These are phyloP conservation scores for Aureobasidium sp. DNA, from an alignment of 2,329 filamentous ascomycete species.

Conservation along the genomic window DNA sequence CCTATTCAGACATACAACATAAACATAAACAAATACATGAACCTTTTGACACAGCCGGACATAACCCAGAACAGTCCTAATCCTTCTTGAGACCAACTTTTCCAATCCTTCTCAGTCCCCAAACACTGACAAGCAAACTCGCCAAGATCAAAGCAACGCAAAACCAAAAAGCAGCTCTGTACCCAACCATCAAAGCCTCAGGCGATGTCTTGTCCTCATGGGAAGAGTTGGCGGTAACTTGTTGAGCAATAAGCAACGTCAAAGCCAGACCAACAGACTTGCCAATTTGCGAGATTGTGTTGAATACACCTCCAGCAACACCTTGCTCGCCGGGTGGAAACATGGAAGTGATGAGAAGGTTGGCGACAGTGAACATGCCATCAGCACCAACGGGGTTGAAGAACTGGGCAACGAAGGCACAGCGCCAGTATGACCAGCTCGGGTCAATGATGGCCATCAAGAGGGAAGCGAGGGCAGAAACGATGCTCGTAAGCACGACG, in stretches of 20 bases:
- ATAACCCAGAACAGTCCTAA: constrained; percentile 11
- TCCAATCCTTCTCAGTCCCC: constrained; percentile 35
- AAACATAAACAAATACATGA: too few species aligned
- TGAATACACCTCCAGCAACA: constrained; percentile 39
- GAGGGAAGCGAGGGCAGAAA: constrained; percentile 32
- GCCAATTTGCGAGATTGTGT: constrained; percentile 36
- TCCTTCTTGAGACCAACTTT: constrained; percentile 36
- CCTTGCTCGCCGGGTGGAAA: constrained; percentile 35
- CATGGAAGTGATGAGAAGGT: constrained; percentile 34
- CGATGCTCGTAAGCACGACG: constrained; percentile 29
- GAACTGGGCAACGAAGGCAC: constrained; percentile 35
- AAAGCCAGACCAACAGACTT: constrained; percentile 33
- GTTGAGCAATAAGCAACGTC: constrained; percentile 30
- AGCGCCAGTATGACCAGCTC: constrained; percentile 40
- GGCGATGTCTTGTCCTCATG: constrained; percentile 25
- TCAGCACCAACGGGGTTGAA: constrained; percentile 38
- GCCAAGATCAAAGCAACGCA: constrained; percentile 29
- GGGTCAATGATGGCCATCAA: constrained; percentile 40
- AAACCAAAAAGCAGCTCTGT: constrained; percentile 36
- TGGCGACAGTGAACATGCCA: constrained; percentile 34
- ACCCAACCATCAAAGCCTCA: constrained; percentile 32
- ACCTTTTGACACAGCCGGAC: not conserved
- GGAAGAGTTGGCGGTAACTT: constrained; percentile 17
- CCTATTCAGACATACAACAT: too few species aligned
- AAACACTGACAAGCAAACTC: constrained; percentile 26